Base-by-base conservation (phyloP, 768 basidiomycete genomes). In the Suillus alpinus region DNA sequence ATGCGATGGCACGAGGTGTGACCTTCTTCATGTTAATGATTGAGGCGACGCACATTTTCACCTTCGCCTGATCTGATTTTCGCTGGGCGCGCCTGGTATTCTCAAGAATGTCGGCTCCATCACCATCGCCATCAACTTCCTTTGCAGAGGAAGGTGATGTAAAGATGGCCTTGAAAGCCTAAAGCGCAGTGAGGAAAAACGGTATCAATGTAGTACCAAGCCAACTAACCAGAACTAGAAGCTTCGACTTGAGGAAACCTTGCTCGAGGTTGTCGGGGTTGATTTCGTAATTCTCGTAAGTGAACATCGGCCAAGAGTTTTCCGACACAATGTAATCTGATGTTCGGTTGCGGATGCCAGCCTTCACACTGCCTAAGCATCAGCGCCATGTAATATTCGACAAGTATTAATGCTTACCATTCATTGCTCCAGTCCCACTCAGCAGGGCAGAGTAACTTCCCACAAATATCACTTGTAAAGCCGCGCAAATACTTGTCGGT, bases 211-310 rank as follows among this genome's bases (percentile, higher is more conserved):
- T n/a, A n/a, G n/a, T n/a, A n/a, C n/a, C n/a, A n/a, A n/a, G n/a
- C n/a, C n/a, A n/a, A n/a, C 66, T 36, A 20, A 66, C 65, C 60
- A 61, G 60, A 18, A 68, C 46, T 13, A 68, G 50, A 7, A 65
- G n/a, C 9, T 32, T 31, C 29, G n/a, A 47, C 49, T 63, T 51
- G 46, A 69, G 60, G 32, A 66, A 59, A 41, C 63, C 58, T 49
- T 61, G 43, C 59, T 67, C 64, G 16, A 58, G 39, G 37, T 57
- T 32, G 13, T 51, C 46, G 14, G 53, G 37, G 57, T 57, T 23
- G 26, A 26, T 8, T 14, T 0, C 46, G 14, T 57, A 41, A 6
- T 44, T 31, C 29, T 16, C 36, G 56, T 66, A 69, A 4, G 65
- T 49, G 43, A 65, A 66, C 2, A 37, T 23, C 26, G 62, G 64